Evolutionary conservation across 164 flowering plant genomes (phyloP), one percentile per base, ranked within the genome.

Genomic region (Magnolia kwangsiensis): DNA sequence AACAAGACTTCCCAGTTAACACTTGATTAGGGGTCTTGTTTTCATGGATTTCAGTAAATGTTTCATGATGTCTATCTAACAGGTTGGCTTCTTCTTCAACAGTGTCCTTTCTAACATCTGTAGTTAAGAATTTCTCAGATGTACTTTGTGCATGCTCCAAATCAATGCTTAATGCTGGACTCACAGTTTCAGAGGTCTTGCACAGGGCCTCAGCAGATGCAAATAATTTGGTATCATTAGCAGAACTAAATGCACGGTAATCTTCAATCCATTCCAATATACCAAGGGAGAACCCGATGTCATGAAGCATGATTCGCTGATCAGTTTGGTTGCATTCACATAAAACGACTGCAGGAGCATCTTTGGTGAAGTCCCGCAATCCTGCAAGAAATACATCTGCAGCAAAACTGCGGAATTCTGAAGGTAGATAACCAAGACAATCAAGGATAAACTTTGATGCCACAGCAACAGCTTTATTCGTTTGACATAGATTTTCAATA

Each of bases 221-320:
- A 58, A 63, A 64, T 16, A 79, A 61, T 37, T 80, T 83, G 63
- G 74, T 11, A 73, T 74, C 76, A 37, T 73, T 45, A 49, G 69
- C 20, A 21, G 91, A 81, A 84, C 69, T 73, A 82, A 90, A 86
- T 61, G 74, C 55, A 74, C 81, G 79, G 79, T 89, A 89, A 82
- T 96, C 94, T 68, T 89, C 76, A 72, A 91, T 84, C 99, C 99
- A 96, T 77, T 96, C 97, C 76, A 80, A 51, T 71, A 94, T 79
- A 69, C 96, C 94, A 72, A 92, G 91, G 64, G 89, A 83, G n/a
- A 94, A 78, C 24, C 99, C 99, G n/a, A 92, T 80, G 20, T 91
- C 94, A 84, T 96, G 99, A 83, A 96, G 93, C 91, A 94, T 90
- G 51, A 87, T 69, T 49, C 90, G 92, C 71, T 93, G 83, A 78